These are phyloP conservation scores for Chlamydomonas asymmetrica DNA, from an alignment of 139 green algal species.

Conservation along the genomic window DNA sequence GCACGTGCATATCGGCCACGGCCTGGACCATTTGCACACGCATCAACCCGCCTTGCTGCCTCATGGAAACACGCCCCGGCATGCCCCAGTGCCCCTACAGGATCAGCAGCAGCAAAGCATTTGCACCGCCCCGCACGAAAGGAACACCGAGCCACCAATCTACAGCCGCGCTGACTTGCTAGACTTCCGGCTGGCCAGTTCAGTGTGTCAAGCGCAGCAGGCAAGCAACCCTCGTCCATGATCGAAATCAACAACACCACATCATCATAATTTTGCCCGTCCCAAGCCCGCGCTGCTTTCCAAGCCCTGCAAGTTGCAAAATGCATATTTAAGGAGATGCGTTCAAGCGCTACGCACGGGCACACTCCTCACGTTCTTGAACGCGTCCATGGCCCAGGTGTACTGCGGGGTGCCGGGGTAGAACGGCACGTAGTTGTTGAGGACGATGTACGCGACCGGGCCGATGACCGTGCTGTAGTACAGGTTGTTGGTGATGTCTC, in stretches of 20 bases:
- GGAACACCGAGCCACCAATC: too few relatives aligned
- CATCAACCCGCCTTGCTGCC: background rate
- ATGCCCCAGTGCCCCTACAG: too few relatives aligned
- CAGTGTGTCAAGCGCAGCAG: background rate
- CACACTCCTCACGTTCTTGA: conserved; percentile 7
- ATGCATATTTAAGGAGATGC: conserved; percentile 37
- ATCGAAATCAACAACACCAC: background rate
- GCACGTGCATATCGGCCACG: background rate
- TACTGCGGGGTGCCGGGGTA: conserved; percentile 29
- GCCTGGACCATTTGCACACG: background rate
- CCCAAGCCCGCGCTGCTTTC: background rate
- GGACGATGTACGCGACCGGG: conserved; percentile 23
- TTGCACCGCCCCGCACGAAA: too few relatives aligned
- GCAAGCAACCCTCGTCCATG: background rate
- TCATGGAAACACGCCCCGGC: too few relatives aligned
- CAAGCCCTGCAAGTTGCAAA: background rate
- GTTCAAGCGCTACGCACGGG: conserved; percentile 14
- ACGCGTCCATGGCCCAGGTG: background rate
- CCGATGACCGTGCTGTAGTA: conserved; percentile 39
- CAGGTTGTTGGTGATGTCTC: conserved; percentile 25
- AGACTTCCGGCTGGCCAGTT: too few relatives aligned
- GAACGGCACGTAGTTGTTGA: conserved; percentile 47
- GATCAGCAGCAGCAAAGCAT: too few relatives aligned
- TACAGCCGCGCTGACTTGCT: too few relatives aligned
- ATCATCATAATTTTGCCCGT: background rate